Base-by-base conservation (phyloP, 2,329 filamentous ascomycete genomes). In the Elsinoe ampelina region DNA sequence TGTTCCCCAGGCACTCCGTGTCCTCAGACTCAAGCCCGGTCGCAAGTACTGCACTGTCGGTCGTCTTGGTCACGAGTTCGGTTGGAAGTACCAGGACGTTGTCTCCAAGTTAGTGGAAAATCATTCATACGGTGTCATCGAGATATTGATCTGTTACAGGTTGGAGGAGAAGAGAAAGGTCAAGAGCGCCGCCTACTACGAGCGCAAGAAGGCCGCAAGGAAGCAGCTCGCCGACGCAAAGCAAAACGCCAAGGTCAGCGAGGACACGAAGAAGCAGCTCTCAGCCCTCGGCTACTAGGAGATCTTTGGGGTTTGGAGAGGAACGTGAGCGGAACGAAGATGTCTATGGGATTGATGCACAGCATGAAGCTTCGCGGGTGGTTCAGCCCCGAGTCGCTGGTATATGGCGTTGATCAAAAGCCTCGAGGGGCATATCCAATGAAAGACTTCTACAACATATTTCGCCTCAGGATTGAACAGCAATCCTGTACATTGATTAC, bases 11-110 rank as follows among this genome's bases (percentile, higher is more conserved):
- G 93, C 93, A 70, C 85, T 98, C 72, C 86, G 93, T 73, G 87
- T 98, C 67, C 85, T 98, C 75, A 84, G 93, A 76, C 83, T 98
- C 75, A 95, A 96, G 84, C 93, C 93, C 71, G 93, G 93, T 74
- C 90, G 93, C 82, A 98, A 98, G 86, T 98, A 95, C 89, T 98
- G 93, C 89, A 95, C 91, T 66, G 92, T 98, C 69, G 93, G 93
- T 70, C 85, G 93, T 80, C 82, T 98, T 74, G 93, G 89, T 78
- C 91, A 96, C 80, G 93, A 98, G 83, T 93, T 97, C 73, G 93
- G 93, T 80, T 98, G 93, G 93, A 98, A 98, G 82, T 97, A 98
- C 87, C 88, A 96, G 84, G 92, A 96, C 75, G 91, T 98, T 73
- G 93, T 98, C 80, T 87, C 86, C 72, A 90, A 89, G 91, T 97